phyloP scores from a whole-genome alignment of 1,284 basidiomycete genomes.

The Farysia itapuensis region DNA sequence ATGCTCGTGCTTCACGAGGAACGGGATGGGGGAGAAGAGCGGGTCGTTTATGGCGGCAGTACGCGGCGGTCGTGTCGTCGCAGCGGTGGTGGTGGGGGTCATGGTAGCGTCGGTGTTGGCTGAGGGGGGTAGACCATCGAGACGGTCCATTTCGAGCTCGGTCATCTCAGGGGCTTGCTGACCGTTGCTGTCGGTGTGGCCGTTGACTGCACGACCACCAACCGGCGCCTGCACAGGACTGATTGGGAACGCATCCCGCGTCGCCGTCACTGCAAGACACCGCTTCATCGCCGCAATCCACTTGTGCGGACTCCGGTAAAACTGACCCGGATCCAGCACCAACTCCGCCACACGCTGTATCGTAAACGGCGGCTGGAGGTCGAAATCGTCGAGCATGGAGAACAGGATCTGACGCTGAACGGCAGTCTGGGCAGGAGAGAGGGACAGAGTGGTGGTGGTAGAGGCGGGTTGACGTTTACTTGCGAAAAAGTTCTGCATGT shows the following conservation, averaged over 20 bases:
- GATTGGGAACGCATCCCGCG: slow-evolving; percentile 33
- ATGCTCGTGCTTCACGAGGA: slow-evolving; percentile 1
- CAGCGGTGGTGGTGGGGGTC: neutral
- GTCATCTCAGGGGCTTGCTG: slow-evolving; percentile 1
- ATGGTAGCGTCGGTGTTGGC: neutral
- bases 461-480: slow-evolving; percentile 7
- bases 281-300: slow-evolving; percentile 28
- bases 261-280: slow-evolving; percentile 35
- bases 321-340: slow-evolving; percentile 9
- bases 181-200: neutral
- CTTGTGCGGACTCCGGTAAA: slow-evolving; percentile 17
- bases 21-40: slow-evolving; percentile 32
- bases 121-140: slow-evolving; percentile 13
- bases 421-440: slow-evolving; percentile 1
- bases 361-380: slow-evolving; percentile 44
- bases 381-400: slow-evolving; percentile 39
- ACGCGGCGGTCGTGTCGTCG: neutral
- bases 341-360: slow-evolving; percentile 43
- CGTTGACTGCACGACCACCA: slow-evolving; percentile 2
- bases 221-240: slow-evolving; percentile 11
- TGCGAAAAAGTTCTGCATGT: slow-evolving; percentile 20
- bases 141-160: slow-evolving; percentile 21
- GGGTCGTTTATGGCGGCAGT: slow-evolving; percentile 10
- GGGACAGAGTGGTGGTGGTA: neutral
- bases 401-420: slow-evolving; percentile 1